Base-by-base conservation (phyloP, 192 early-diverging fungal genomes). In the Backusella sp. region DNA sequence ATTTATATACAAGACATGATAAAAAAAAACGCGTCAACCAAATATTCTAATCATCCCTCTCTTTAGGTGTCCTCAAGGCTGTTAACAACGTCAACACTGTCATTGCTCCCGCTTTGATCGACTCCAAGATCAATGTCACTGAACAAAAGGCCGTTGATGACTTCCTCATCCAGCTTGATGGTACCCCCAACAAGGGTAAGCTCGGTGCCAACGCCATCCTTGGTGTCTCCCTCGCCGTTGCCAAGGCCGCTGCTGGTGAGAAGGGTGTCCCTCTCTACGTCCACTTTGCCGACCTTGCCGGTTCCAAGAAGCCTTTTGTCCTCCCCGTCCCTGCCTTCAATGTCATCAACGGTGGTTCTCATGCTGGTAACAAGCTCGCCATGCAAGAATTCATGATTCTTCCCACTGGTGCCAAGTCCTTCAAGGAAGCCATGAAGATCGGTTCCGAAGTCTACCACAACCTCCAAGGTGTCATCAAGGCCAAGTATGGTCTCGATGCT, bases 381-480 rank as follows among this genome's bases (percentile, higher is more conserved):
- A 97, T 99, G 96, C 98, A 99, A 86, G 98, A 99, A 88, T 99
- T 98, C 89, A 99, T 99, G 98, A 99, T 99, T 79, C 85, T 98
- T 82, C 97, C 97, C 73, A 96, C 95, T 67, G 97, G 97, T 78
- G 97, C 97, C 41, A 69, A 84, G 42, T 92, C 92, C 37, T 99
- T 98, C 87, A 83, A 93, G 42, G 96, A 99, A 86, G 97, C 97
- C 79, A 96, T 99, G 95, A 91, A 92, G 88, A 98, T 98, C 52
- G 97, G 97, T 71, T 92, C 93, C 41, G 97, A 99, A 87, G 96
- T 97, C 78, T 99, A 98, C 92, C 97, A 98, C 88, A 76, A 88
- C 79, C 87, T 99, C 66, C 98, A 99, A 90, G 78, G 77, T 32
- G 96, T 97, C 74, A 98, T 99, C 90, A 98, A 98, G 94, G 84